Base-by-base conservation (phyloP, 2,329 filamentous ascomycete genomes). In the Knufia petricola region DNA sequence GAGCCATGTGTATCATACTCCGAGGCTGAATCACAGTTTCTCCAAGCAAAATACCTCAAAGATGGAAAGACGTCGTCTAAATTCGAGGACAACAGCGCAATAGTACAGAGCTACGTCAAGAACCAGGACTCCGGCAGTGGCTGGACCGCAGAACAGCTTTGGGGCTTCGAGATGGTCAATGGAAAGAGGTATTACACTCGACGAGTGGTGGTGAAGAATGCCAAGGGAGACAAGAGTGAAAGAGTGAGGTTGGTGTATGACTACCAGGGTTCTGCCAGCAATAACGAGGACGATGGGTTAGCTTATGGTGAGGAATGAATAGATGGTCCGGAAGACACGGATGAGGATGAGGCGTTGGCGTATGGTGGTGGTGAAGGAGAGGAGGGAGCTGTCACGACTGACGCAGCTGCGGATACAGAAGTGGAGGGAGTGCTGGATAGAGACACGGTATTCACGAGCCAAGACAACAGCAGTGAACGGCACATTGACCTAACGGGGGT, bases 21-120 rank as follows among this genome's bases (percentile, higher is more conserved):
- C 60, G 28, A 66, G 65, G 55, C 59, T 46, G 61, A 69, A 12
- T 52, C 52, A 31, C 61, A 59, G 50, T 71, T 70, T 55, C 51
- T 72, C 48, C 59, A 54, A 17, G 69, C 66, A 0, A 65, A 70
- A 55, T 60, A 61, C 32, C 57, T 70, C 21, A 63, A 69, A n/a
- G 77, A 82, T 59, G 76, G 71, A 3, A 78, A 68, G 49, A 70
- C 82, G 47, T 72, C 70, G 53, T 65, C 72, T 42, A 77, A 76
- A 24, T 88, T 83, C 75, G 59, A 78, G 13, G 70, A 74, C 45
- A 79, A 77, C 7, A 4, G 7, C 52, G 66, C 63, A 8, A 71
- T 73, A 53, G 63, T 81, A 21, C 67, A 79, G 61, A 72, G 65
- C 53, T 71, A 61, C 51, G 76, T 73, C 19, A 64, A 66, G 46